Conservation (phyloP, 2,329 filamentous ascomycete species). For the Hymenoscyphus albidus region DNA sequence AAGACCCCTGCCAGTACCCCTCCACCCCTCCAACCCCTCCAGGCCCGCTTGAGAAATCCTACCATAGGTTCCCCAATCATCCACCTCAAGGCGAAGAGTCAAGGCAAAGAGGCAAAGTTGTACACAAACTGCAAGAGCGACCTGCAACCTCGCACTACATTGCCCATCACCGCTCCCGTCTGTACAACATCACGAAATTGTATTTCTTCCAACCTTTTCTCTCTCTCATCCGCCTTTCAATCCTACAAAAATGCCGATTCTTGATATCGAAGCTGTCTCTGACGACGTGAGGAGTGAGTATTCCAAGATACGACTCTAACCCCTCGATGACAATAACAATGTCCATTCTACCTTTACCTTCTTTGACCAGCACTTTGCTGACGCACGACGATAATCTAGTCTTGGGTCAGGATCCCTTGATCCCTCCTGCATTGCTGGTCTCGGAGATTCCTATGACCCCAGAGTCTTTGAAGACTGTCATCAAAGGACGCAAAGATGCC, state of each 20-base stretch:
- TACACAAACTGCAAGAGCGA: not conserved
- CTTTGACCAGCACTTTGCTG: not conserved
- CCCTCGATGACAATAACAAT: constrained; percentile 1
- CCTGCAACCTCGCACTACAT: not conserved
- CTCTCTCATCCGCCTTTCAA: constrained; percentile 1
- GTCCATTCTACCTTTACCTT: not conserved
- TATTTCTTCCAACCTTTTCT: constrained; percentile 5
- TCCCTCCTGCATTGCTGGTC: constrained; percentile 81
- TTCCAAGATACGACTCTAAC: constrained; percentile 19
- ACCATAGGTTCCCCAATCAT: too few relatives aligned
- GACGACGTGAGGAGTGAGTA: constrained; percentile 50
- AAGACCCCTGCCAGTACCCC: too few relatives aligned
- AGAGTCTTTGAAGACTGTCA: constrained; percentile 61
- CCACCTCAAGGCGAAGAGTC: too few relatives aligned
- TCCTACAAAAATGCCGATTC: constrained; percentile 29
- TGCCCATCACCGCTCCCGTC: not conserved
- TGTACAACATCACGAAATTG: constrained; percentile 9
- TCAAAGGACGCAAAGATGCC: constrained; percentile 65
- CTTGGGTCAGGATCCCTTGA: constrained; percentile 88
- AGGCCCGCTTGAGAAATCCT: too few relatives aligned
- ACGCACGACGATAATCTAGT: constrained; percentile 50
- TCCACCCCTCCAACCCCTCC: too few relatives aligned
- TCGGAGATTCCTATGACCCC: constrained; percentile 74
- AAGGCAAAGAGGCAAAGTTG: too few relatives aligned
- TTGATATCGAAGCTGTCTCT: constrained; percentile 34